These are phyloP conservation scores for Antitrichia curtipendula DNA, from an alignment of 225 moss, liverwort and hornwort genomes.

Conservation along the genomic window DNA sequence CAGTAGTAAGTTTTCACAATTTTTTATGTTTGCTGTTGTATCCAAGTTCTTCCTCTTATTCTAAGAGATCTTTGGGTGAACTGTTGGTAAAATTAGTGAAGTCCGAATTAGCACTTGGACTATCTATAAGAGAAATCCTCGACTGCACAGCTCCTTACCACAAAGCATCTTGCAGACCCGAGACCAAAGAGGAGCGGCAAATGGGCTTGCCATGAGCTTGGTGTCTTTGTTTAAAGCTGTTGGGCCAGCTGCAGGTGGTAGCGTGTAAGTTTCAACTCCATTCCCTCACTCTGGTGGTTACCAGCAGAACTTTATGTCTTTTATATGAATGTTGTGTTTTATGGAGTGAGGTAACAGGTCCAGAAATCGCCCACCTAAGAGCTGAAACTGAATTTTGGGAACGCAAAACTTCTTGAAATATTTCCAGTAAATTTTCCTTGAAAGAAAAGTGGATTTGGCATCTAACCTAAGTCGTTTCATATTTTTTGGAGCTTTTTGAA, in stretches of 20 bases:
- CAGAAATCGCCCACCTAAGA: too few species aligned
- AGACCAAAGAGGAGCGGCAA: conserved; percentile 64
- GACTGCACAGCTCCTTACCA: background rate
- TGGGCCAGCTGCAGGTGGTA: conserved; percentile 77
- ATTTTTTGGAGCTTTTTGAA: too few species aligned
- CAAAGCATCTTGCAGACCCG: conserved; percentile 17
- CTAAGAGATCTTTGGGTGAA: background rate
- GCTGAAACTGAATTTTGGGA: too few species aligned
- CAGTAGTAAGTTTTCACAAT: conserved; percentile 42
- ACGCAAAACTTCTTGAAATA: too few species aligned
- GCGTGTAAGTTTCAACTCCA: conserved; percentile 34
- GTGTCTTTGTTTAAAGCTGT: conserved; percentile 74
- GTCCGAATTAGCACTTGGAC: background rate
- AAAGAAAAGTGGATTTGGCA: too few species aligned
- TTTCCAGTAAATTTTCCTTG: too few species aligned
- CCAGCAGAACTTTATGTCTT: background rate
- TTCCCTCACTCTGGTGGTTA: background rate
- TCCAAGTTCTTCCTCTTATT: background rate
- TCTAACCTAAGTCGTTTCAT: too few species aligned
- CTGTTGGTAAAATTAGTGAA: background rate
- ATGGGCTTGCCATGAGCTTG: conserved; percentile 62
- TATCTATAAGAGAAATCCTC: background rate
- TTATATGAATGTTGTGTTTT: background rate
- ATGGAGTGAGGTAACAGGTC: too few species aligned
- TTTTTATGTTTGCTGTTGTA: background rate